Base-by-base conservation (phyloP, 192 early-diverging fungal species). In the Coemansia sp. region DNA sequence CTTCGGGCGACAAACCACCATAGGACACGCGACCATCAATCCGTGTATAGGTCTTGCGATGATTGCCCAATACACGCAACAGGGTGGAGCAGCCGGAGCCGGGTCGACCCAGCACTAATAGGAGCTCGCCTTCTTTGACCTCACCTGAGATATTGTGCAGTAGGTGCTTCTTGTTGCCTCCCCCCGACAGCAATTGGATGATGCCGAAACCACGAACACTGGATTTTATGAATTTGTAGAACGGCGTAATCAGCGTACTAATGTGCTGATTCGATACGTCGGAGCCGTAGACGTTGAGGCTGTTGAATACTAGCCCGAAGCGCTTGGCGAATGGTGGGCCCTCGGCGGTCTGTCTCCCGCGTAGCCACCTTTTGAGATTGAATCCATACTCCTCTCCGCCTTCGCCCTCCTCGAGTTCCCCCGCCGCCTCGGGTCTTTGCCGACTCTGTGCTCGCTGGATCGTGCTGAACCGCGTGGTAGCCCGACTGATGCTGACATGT, bases 51-150 rank as follows among this genome's bases (percentile, higher is more conserved):
- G 82, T 82, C 20, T 85, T 83, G 26, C 86, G 80, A 36, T 87
- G 84, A 59, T 90, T 87, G 42, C 87, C 85, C 13, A 91, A 67
- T 0, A 86, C 81, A 14, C 87, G 79, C 21, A 91, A 75, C 38
- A 91, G 61, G 10, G 87, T 87, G 34, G 87, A 88, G 62, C 88
- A 89, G 8, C 89, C 89, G 8, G 88, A 82, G 0, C 89, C 90
- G 0, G 89, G 89, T 5, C 87, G 74, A 7, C 90, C 89, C 23
- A 93, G 75, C 6, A 92, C 89, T 43, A 90, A 73, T 42, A 86
- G 64, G 82, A 86, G 79, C 59, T 94, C 91, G 25, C 93, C 92
- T 23, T 88, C 86, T 38, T 88, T 85, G 50, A 87, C 79, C 48
- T 84, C 88, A 6, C 92, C 93, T 23, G 76, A 86, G 41, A 88